phyloP scores from a whole-genome alignment of 129 eudicot genomes.

The Flaveria linearis region DNA sequence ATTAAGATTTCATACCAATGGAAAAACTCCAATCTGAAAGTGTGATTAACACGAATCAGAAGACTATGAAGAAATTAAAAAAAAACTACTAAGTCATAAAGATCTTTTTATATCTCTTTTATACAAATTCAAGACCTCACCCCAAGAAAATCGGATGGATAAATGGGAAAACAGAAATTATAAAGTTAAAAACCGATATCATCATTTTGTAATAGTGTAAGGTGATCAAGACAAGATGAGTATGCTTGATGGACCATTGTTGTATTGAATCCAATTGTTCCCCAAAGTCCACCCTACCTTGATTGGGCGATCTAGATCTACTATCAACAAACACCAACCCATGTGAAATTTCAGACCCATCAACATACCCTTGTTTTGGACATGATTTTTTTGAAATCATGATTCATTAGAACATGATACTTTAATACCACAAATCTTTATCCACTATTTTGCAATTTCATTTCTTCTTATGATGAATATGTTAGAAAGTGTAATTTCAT shows the following conservation, averaged over 20 bases:
- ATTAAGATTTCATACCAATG: no score
- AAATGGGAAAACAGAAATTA: not conserved
- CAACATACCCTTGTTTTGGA: conserved; percentile 31
- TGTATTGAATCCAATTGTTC: not conserved
- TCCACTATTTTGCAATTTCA: conserved; percentile 19
- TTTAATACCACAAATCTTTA: conserved; percentile 26
- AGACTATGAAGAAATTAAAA: no score
- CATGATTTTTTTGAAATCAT: conserved; percentile 19
- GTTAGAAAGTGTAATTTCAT: not conserved
- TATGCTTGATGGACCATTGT: not conserved
- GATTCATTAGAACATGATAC: conserved; percentile 25
- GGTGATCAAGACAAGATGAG: not conserved
- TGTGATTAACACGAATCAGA: no score
- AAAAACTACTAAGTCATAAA: no score
- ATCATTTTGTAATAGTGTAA: conserved; percentile 9
- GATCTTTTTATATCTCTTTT: no score
- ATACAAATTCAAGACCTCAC: no score
- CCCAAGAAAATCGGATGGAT: not conserved
- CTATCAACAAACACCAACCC: conserved; percentile 33
- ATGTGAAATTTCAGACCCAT: conserved; percentile 36
- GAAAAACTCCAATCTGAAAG: no score
- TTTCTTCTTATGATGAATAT: conserved; percentile 1
- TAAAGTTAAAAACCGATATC: not conserved
- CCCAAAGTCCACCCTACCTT: conserved; percentile 33
- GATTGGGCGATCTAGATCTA: conserved; percentile 32